phyloP scores from a whole-genome alignment of 2,329 filamentous ascomycete species.

The Chaetothyriales sp. region DNA sequence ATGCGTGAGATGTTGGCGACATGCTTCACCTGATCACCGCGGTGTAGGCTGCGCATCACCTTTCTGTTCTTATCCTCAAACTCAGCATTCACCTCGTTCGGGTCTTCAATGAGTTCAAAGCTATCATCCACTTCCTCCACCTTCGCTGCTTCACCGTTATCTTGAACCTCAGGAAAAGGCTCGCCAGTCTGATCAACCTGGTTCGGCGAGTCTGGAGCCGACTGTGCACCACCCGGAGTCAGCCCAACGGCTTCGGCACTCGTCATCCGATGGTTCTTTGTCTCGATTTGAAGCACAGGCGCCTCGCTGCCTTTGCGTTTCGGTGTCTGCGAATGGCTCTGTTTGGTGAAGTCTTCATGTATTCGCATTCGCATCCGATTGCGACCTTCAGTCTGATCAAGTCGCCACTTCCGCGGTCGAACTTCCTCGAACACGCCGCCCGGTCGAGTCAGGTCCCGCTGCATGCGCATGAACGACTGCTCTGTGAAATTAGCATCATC shows the following conservation, averaged over 20 bases:
- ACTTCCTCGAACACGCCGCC: constrained; percentile 64
- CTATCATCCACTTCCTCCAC: constrained; percentile 57
- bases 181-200: constrained; percentile 7
- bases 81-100: constrained; percentile 66
- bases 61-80: constrained; percentile 98
- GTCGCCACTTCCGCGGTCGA: constrained; percentile 60
- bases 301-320: constrained; percentile 56
- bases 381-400: constrained; percentile 87
- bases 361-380: constrained; percentile 88
- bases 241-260: constrained; percentile 28
- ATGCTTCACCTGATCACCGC: constrained; percentile 79
- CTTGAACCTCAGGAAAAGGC: constrained; percentile 18
- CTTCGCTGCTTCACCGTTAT: constrained; percentile 23
- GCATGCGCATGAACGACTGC: constrained; percentile 61
- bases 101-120: constrained; percentile 90
- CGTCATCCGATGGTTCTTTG: constrained; percentile 25
- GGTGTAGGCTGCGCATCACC: constrained; percentile 84
- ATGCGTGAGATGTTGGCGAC: constrained; percentile 94
- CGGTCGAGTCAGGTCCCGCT: constrained; percentile 60
- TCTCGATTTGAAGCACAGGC: constrained; percentile 32
- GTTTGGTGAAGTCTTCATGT: constrained; percentile 47
- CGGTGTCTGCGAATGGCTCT: constrained; percentile 51
- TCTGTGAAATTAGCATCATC: constrained; percentile 70
- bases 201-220: constrained; percentile 6
- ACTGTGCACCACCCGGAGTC: constrained; percentile 20